Evolutionary conservation across 306 rosid genomes (phyloP).

Genomic region (Biancaea sappan): DNA sequence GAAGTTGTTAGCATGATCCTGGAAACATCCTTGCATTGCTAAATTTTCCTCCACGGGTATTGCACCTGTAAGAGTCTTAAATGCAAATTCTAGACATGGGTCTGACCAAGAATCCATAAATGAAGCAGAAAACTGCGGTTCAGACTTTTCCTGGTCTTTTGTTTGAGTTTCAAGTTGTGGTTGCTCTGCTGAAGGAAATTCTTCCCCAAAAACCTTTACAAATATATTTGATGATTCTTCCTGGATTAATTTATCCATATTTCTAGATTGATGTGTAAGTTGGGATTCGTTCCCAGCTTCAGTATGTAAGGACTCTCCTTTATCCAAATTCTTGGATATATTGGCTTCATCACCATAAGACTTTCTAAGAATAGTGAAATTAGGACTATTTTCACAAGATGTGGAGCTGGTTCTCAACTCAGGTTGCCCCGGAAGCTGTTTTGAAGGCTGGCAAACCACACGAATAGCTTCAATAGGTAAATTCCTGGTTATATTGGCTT

Average conservation of each 20-base stretch:
- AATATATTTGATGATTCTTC: conserved; percentile 37
- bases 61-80: conserved; percentile 89
- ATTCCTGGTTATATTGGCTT: conserved; percentile 17
- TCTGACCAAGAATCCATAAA: conserved; percentile 82
- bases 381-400: conserved; percentile 31
- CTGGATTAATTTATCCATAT: conserved; percentile 13
- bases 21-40: conserved; percentile 51
- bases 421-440: conserved; percentile 38
- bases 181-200: conserved; percentile 37
- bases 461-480: conserved; percentile 20
- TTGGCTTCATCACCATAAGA: conserved; percentile 14
- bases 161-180: conserved; percentile 43
- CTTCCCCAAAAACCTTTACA: conserved; percentile 33
- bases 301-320: conserved; percentile 25
- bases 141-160: conserved; percentile 35
- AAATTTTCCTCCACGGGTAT: conserved; percentile 73
- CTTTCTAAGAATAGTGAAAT: too few relatives aligned
- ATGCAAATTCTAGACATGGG: conserved; percentile 92
- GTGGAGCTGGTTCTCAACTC: conserved; percentile 27
- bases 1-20: conserved; percentile 51
- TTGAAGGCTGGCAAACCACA: conserved; percentile 29
- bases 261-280: conserved; percentile 27
- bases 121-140: conserved; percentile 50
- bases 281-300: conserved; percentile 30
- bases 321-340: conserved; percentile 20